A percentile compares a stretch with the other conserved stretches of the same genome.
Conservation (phyloP, 2,329 filamentous ascomycete genomes). For the Ascochyta pisi region DNA sequence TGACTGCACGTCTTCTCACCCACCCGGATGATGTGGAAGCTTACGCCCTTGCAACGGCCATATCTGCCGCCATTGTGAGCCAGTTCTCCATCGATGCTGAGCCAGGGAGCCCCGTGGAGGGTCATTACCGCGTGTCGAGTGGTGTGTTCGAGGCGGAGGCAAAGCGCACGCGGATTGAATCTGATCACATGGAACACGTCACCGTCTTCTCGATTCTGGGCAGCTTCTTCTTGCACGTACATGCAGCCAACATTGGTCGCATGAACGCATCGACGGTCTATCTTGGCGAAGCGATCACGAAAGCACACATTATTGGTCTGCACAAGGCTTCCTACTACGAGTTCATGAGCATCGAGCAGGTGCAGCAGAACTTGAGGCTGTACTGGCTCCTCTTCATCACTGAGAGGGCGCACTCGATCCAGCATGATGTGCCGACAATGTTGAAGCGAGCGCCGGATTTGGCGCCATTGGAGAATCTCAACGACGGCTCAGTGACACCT, state of each 20-base stretch:
- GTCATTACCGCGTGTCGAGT: conserved; percentile 42
- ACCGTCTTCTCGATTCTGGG: conserved; percentile 39
- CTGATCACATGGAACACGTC: conserved; percentile 42
- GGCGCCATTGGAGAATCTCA: conserved; percentile 36
- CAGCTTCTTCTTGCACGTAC: conserved; percentile 46
- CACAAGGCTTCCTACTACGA: conserved; percentile 38
- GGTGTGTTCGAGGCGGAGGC: conserved; percentile 40
- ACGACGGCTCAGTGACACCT: conserved; percentile 42
- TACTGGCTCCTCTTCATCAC: conserved; percentile 49
- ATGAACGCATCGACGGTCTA: conserved; percentile 43
- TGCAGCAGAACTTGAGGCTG: conserved; percentile 40
- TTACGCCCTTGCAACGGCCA: conserved; percentile 41
- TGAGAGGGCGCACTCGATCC: conserved; percentile 45
- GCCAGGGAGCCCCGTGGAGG: conserved; percentile 40
- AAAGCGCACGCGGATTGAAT: conserved; percentile 34
- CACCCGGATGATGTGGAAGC: conserved; percentile 42
- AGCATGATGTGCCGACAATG: conserved; percentile 45
- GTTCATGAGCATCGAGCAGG: conserved; percentile 31
- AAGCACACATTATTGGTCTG: conserved; percentile 43
- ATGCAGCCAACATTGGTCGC: conserved; percentile 44
- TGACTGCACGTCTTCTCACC: conserved; percentile 43
- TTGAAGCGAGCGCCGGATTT: conserved; percentile 41
- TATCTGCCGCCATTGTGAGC: conserved; percentile 45
- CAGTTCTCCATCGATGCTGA: conserved; percentile 45
- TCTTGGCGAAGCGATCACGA: conserved; percentile 44